Conservation (phyloP, 352 stramenopile species). For the Globisporangium echinulatum region DNA sequence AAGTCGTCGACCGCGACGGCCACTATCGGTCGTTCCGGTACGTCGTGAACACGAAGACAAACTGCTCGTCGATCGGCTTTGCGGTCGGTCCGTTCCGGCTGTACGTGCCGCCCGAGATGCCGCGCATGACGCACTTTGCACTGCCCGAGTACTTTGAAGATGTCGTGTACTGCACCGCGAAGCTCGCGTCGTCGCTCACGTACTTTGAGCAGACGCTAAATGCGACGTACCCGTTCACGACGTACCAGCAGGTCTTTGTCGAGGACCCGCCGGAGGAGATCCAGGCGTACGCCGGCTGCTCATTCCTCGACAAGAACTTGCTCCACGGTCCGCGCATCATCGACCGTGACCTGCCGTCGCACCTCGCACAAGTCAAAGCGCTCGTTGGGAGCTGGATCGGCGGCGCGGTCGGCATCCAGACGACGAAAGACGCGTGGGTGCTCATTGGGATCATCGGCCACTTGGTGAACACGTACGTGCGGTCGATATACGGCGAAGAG, state of each 20-base stretch:
- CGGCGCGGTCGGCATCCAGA: constrained; percentile 72
- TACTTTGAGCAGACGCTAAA: constrained; percentile 76
- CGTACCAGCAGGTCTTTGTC: constrained; percentile 84
- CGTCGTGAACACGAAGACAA: constrained; percentile 76
- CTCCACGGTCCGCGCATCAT: constrained; percentile 76
- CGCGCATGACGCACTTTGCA: constrained; percentile 79
- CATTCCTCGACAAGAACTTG: constrained; percentile 74
- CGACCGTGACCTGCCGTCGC: constrained; percentile 71
- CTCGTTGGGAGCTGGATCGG: constrained; percentile 77
- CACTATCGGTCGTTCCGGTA: constrained; percentile 72
- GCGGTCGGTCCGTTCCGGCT: constrained; percentile 72
- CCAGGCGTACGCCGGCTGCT: constrained; percentile 58
- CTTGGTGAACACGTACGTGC: constrained; percentile 78
- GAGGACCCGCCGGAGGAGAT: constrained; percentile 73
- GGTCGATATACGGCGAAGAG: constrained; percentile 73
- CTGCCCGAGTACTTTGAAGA: constrained; percentile 73
- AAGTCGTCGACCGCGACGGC: constrained; percentile 53
- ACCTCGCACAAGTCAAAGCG: constrained; percentile 74
- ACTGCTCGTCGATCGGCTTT: constrained; percentile 76
- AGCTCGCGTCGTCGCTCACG: constrained; percentile 63
- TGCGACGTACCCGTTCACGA: constrained; percentile 75
- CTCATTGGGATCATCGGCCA: constrained; percentile 76
- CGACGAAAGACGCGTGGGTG: constrained; percentile 83
- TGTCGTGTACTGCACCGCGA: constrained; percentile 66
- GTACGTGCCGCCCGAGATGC: constrained; percentile 72